phyloP scores from a whole-genome alignment of 345 rosid genomes.

The Zanthoxylum bungeanum region DNA sequence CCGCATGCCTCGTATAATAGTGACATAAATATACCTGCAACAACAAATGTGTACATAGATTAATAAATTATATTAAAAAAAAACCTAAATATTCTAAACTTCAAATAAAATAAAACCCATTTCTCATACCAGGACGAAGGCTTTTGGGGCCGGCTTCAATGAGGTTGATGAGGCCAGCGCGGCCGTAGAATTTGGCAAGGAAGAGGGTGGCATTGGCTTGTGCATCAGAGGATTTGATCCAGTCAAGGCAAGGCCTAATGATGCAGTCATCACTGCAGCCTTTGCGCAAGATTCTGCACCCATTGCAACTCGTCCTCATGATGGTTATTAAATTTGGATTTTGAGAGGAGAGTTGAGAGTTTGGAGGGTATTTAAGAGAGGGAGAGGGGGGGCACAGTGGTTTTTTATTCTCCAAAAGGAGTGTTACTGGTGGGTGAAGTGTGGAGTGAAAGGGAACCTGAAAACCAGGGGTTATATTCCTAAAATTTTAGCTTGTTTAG shows the following conservation, averaged over 20 bases:
- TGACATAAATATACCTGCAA: slow-evolving; percentile 49
- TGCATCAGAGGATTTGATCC: slow-evolving; percentile 63
- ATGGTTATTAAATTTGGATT: not conserved
- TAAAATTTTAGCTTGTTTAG: slow-evolving; percentile 13
- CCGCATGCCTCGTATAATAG: slow-evolving; percentile 72
- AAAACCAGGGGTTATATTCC: slow-evolving; percentile 26
- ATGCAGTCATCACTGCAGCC: slow-evolving; percentile 63
- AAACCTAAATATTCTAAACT: too few relatives aligned
- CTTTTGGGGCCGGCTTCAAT: slow-evolving; percentile 58
- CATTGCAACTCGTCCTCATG: slow-evolving; percentile 66
- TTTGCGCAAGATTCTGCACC: slow-evolving; percentile 66
- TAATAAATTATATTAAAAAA: not conserved
- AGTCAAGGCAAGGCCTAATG: slow-evolving; percentile 66
- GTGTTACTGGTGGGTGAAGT: not conserved
- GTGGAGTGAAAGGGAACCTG: slow-evolving; percentile 1
- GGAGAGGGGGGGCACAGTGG: slow-evolving; percentile 16
- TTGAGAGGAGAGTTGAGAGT: not conserved
- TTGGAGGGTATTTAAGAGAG: slow-evolving; percentile 1
- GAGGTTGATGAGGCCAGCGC: slow-evolving; percentile 72
- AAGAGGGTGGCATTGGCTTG: slow-evolving; percentile 76
- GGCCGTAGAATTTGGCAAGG: slow-evolving; percentile 74
- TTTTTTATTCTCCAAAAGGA: slow-evolving; percentile 12
- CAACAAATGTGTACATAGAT: not conserved
- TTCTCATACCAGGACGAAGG: slow-evolving; percentile 67
- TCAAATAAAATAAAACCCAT: too few relatives aligned